Evolutionary conservation across 2,329 filamentous ascomycete genomes (phyloP).

Genomic region (Monosporascus sp.): DNA sequence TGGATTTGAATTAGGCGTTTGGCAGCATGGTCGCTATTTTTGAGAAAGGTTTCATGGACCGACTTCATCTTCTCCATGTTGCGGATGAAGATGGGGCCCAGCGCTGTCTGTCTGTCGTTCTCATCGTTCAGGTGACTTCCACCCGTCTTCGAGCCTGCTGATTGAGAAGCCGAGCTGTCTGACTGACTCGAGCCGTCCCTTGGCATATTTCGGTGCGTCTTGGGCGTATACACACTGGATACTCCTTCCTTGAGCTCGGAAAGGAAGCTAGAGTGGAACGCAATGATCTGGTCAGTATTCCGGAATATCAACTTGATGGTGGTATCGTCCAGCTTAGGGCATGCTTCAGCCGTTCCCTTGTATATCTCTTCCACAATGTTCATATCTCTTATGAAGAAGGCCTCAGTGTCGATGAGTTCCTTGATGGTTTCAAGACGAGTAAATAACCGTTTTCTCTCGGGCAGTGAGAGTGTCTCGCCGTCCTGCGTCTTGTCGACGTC

Average conservation of each 20-base stretch:
- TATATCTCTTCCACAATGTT: conserved; percentile 97
- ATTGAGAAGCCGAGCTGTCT: conserved; percentile 26
- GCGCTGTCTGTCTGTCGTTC: conserved; percentile 46
- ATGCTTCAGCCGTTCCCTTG: conserved; percentile 83
- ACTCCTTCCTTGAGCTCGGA: conserved; percentile 76
- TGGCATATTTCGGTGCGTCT: conserved; percentile 37
- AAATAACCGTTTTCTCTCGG: conserved; percentile 66
- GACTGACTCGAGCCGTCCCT: conserved; percentile 38
- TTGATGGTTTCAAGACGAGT: conserved; percentile 83
- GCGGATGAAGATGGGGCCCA: conserved; percentile 49
- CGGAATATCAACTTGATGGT: conserved; percentile 89
- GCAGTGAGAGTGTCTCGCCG: conserved; percentile 35
- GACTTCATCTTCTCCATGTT: conserved; percentile 58
- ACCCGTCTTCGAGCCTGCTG: conserved; percentile 28
- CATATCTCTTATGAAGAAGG: conserved; percentile 89
- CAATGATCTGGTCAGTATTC: conserved; percentile 85
- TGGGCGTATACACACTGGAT: conserved; percentile 70
- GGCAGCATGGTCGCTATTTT: conserved; percentile 58
- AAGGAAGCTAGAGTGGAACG: conserved; percentile 77
- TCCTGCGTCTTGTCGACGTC: conserved; percentile 29
- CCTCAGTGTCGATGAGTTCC: conserved; percentile 89
- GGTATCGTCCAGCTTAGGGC: conserved; percentile 71
- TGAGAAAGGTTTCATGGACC: conserved; percentile 57
- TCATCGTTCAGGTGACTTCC: conserved; percentile 41
- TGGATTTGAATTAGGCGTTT: conserved; percentile 59